Percentiles rank a stretch among this genome's conserved stretches.
Evolutionary conservation across 2,329 filamentous ascomycete species (phyloP).

Genomic region (Sporothrix protearum): DNA sequence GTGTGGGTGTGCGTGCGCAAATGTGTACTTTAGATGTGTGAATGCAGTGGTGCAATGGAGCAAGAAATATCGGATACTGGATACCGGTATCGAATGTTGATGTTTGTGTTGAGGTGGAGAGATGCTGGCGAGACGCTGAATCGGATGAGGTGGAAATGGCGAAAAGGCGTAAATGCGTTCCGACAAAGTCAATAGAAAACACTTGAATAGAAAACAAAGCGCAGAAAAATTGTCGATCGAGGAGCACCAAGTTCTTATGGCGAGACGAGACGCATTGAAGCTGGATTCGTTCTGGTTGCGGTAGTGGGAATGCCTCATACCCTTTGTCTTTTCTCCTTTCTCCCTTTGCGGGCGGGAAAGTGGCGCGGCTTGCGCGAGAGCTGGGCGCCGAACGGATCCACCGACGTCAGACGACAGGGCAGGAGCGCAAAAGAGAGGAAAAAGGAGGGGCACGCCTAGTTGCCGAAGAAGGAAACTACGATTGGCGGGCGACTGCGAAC

Average conservation of each 20-base stretch:
- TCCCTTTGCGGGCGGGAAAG: neutral
- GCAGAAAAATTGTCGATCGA: neutral
- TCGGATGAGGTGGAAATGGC: neutral
- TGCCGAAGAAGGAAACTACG: slow-evolving; percentile 8
- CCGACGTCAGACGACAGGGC: slow-evolving; percentile 17
- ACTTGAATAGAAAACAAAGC: neutral
- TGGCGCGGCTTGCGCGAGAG: neutral
- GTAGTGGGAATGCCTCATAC: neutral
- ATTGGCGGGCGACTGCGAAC: neutral
- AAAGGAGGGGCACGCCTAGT: slow-evolving; percentile 7
- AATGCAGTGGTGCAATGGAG: neutral
- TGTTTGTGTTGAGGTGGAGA: neutral
- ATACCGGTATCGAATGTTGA: neutral
- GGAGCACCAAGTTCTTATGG: neutral
- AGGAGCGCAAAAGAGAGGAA: neutral
- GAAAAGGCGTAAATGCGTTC: neutral
- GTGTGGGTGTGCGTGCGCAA: too few relatives aligned
- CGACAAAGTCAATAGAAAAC: neutral
- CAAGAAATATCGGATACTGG: neutral
- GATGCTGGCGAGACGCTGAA: neutral
- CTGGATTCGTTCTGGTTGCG: neutral
- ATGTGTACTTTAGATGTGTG: neutral
- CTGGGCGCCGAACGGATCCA: slow-evolving; percentile 2
- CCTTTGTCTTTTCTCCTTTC: neutral
- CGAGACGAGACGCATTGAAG: neutral